Evolutionary conservation across 2,329 filamentous ascomycete species (phyloP), one percentile per base, ranked within the genome.

Genomic region (Elsinoe ampelina): DNA sequence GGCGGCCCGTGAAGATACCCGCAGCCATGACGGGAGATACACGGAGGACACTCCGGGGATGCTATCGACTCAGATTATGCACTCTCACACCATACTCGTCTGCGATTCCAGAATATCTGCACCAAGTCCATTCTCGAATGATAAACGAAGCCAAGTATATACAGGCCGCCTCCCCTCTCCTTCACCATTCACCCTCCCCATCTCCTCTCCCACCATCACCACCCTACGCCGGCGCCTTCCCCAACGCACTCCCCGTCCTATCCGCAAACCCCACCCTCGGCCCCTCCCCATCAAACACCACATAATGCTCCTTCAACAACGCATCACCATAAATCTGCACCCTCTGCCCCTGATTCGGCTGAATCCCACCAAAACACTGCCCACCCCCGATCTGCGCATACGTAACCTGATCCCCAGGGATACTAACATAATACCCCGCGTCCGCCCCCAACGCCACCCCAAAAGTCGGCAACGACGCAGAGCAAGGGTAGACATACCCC

Each of bases 331-430:
- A 77, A 66, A 89, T 83, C 69, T 83, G 80, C 36, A 85, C 68
- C 26, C 72, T 70, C 12, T 72, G 72, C 1, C 76, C 73, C 57
- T 65, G 65, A 47, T 79, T 80, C 32, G 78, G 75, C 71, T 88
- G 85, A 15, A 88, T 71, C 62, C 83, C 84, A 59, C 84, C 85
- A 62, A 85, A 87, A 73, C 85, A 88, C 57, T 74, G 80, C 41
- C 75, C 74, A 52, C 72, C 72, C 47, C 75, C 71, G 8, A 81
- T 71, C 26, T 71, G 63, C 1, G 77, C 74, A 61, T 82, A 85
- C 61, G 75, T 77, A 61, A 83, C 75, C 51, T 79, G 64, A 2
- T 59, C 50, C 10, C 68, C 66, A 26, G 67, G 64, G 55, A 71
- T 55, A 13, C 58, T 63, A 7, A 65, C 64, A 39, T 63, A 66